These are phyloP conservation scores for Guadua angustifolia DNA, from an alignment of 176 grass and related monocot species.

Conservation along the genomic window DNA sequence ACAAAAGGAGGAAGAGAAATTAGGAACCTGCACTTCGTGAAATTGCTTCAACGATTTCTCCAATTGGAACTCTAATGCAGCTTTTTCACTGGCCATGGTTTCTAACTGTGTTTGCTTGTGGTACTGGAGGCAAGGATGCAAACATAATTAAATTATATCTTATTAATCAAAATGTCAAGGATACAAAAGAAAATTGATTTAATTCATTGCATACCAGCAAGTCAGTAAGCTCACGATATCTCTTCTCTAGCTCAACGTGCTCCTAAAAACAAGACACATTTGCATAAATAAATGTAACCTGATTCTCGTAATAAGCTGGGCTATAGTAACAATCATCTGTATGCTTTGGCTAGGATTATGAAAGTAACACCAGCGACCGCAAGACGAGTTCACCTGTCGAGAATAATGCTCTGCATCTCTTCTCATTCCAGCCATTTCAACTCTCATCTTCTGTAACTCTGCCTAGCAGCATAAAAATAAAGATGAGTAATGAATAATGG, in stretches of 20 bases:
- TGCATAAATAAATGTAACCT: conserved; percentile 33
- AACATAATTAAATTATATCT: conserved; percentile 28
- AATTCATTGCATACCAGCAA: conserved; percentile 71
- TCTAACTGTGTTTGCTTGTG: conserved; percentile 99
- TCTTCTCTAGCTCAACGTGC: conserved; percentile 96
- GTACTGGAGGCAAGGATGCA: conserved; percentile 71
- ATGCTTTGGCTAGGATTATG: conserved; percentile 4
- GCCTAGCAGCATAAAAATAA: conserved; percentile 57
- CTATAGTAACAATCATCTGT: not conserved
- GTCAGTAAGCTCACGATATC: conserved; percentile 97
- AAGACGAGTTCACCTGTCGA: conserved; percentile 67
- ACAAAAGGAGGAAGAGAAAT: conserved; percentile 33
- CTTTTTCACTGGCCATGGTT: conserved; percentile 91
- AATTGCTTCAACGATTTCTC: conserved; percentile 86
- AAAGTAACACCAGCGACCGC: conserved; percentile 24
- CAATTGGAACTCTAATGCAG: conserved; percentile 90
- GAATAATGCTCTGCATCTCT: conserved; percentile 99
- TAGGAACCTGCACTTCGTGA: conserved; percentile 90
- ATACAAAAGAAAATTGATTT: conserved; percentile 6
- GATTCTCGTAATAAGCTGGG: conserved; percentile 2
- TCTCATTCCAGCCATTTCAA: conserved; percentile 99
- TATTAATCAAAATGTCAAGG: conserved; percentile 13
- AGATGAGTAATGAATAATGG: not conserved
- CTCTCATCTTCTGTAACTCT: conserved; percentile 98
- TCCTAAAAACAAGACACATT: conserved; percentile 63